phyloP scores from a whole-genome alignment of 495 filamentous ascomycete genomes.

The Xylaria castorea region DNA sequence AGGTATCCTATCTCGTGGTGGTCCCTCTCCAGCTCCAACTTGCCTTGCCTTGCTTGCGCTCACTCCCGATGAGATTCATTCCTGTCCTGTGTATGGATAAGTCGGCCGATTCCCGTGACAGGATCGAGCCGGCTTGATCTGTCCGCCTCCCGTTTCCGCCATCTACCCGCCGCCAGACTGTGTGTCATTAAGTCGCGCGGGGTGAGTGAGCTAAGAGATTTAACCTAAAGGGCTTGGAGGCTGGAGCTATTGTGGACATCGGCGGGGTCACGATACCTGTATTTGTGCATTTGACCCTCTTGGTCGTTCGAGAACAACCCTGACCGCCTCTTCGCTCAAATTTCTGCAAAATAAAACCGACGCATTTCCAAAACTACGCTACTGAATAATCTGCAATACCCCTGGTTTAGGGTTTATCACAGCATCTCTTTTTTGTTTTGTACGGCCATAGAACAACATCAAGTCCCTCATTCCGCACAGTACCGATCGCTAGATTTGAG shows the following conservation, averaged over 20 bases:
- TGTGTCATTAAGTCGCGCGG: conserved; percentile 10
- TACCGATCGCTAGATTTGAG: background rate
- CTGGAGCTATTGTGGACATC: conserved; percentile 19
- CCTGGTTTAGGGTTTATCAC: conserved; percentile 18
- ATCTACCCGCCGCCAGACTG: conserved; percentile 3
- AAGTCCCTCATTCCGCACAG: conserved; percentile 1
- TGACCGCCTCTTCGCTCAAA: conserved; percentile 23
- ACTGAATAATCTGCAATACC: conserved; percentile 13
- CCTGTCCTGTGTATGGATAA: conserved; percentile 9
- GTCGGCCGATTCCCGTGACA: conserved; percentile 1
- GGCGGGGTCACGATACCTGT: conserved; percentile 24
- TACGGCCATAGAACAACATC: background rate
- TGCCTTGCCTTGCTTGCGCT: background rate
- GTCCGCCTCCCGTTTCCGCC: conserved; percentile 21
- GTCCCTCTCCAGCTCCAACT: background rate
- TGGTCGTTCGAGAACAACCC: background rate
- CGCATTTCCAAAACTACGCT: conserved; percentile 1
- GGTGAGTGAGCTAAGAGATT: conserved; percentile 11
- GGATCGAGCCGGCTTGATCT: conserved; percentile 20
- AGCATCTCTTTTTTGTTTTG: background rate
- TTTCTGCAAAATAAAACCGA: conserved; percentile 10
- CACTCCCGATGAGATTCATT: background rate
- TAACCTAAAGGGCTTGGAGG: conserved; percentile 8
- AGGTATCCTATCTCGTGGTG: too few relatives aligned
- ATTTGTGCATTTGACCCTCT: background rate